Conservation (phyloP, 2,329 filamentous ascomycete genomes). For the Mycosphaerella sp. region DNA sequence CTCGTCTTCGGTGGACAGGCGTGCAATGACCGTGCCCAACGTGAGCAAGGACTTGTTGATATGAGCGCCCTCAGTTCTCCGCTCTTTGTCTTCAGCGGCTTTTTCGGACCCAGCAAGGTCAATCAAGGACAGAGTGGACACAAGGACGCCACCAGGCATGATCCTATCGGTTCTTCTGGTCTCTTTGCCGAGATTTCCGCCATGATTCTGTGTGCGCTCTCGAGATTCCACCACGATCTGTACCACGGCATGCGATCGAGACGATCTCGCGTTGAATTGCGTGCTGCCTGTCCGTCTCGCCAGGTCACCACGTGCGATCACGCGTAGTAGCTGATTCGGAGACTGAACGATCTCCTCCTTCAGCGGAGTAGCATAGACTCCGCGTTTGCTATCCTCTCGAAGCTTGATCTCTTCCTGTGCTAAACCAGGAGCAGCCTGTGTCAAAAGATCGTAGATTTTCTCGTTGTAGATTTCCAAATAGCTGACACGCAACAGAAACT, state of each 20-base stretch:
- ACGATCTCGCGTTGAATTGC: conserved; percentile 94
- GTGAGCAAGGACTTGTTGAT: conserved; percentile 98
- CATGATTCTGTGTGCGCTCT: conserved; percentile 57
- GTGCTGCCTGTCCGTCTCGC: conserved; percentile 87
- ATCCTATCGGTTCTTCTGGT: conserved; percentile 59
- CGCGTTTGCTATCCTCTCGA: conserved; percentile 90
- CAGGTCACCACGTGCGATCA: conserved; percentile 90
- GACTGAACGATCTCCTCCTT: conserved; percentile 99
- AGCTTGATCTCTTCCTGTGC: conserved; percentile 93
- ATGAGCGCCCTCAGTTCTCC: conserved; percentile 88
- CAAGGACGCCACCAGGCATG: conserved; percentile 80
- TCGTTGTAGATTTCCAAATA: conserved; percentile 99
- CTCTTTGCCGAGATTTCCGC: conserved; percentile 40
- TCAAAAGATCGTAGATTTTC: conserved; percentile 88
- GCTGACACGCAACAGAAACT: conserved; percentile 91
- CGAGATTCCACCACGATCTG: conserved; percentile 98
- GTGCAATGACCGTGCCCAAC: conserved; percentile 87
- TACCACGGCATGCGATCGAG: conserved; percentile 94
- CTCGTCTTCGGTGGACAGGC: conserved; percentile 82
- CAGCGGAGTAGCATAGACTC: conserved; percentile 89
- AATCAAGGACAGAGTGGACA: conserved; percentile 91
- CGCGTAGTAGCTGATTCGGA: conserved; percentile 85
- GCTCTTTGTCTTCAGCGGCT: conserved; percentile 90
- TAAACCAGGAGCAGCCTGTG: conserved; percentile 55
- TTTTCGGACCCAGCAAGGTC: conserved; percentile 95